Evolutionary conservation across 2,329 filamentous ascomycete genomes (phyloP).

Genomic region (Phaeosphaeriaceae sp.): DNA sequence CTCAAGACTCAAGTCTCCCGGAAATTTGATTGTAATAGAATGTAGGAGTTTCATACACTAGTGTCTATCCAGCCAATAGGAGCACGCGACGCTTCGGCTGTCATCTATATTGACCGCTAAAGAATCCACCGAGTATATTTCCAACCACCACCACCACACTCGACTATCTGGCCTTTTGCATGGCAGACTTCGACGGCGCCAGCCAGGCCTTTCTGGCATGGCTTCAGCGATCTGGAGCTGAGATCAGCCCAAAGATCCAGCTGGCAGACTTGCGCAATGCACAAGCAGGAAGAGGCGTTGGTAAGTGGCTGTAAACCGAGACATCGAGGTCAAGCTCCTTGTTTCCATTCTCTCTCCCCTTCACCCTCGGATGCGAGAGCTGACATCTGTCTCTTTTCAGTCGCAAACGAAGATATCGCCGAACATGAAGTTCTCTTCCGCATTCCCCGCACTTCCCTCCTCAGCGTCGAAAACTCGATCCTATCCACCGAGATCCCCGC

Average conservation of each 20-base stretch:
- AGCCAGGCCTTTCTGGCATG: slow-evolving; percentile 64
- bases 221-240: slow-evolving; percentile 61
- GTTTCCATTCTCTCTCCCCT: background rate
- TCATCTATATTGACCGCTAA: slow-evolving; percentile 16
- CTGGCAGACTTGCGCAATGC: slow-evolving; percentile 64
- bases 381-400: slow-evolving; percentile 52
- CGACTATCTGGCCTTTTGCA: slow-evolving; percentile 11
- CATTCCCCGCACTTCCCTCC: slow-evolving; percentile 74
- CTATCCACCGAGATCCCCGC: slow-evolving; percentile 62
- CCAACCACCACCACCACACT: slow-evolving; percentile 20
- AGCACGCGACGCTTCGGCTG: slow-evolving; percentile 24
- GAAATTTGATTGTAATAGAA: background rate
- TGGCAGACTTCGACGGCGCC: slow-evolving; percentile 49
- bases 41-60: slow-evolving; percentile 2
- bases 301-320: slow-evolving; percentile 53
- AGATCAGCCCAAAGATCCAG: slow-evolving; percentile 64
- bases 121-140: slow-evolving; percentile 22
- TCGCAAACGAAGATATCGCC: slow-evolving; percentile 72
- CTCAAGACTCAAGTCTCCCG: background rate
- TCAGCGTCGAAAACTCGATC: slow-evolving; percentile 75
- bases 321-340: background rate
- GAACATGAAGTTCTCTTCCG: slow-evolving; percentile 81
- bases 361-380: background rate
- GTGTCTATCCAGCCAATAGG: slow-evolving; percentile 24
- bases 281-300: slow-evolving; percentile 67